Evolutionary conservation across 257 asterid species (phyloP).

Genomic region (Haberlea rhodopensis): DNA sequence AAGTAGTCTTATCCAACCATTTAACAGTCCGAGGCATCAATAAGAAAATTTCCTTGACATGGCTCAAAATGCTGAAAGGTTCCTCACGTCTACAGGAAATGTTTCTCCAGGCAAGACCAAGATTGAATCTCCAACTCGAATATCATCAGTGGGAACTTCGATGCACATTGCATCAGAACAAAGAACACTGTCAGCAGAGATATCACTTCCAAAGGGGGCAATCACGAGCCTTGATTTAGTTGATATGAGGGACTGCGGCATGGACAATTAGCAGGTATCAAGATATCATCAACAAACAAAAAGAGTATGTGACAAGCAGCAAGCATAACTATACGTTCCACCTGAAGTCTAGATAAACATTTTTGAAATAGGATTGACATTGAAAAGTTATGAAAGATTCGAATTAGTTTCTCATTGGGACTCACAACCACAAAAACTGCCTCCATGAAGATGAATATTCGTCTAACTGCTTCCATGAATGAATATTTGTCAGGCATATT

Average conservation of each 20-base stretch:
- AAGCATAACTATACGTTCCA: constrained; percentile 9
- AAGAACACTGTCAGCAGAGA: constrained; percentile 54
- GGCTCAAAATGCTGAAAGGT: constrained; percentile 7
- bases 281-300: constrained; percentile 17
- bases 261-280: constrained; percentile 22
- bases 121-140: constrained; percentile 75
- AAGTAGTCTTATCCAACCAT: constrained; percentile 6
- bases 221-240: constrained; percentile 85
- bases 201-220: constrained; percentile 69
- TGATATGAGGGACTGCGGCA: constrained; percentile 88
- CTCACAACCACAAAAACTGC: not conserved
- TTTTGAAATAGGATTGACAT: not conserved
- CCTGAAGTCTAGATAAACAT: constrained; percentile 8
- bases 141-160: constrained; percentile 94
- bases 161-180: constrained; percentile 76
- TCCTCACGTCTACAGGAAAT: constrained; percentile 89
- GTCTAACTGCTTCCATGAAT: not conserved
- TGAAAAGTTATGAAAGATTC: constrained; percentile 17
- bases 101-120: constrained; percentile 98
- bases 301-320: constrained; percentile 13
- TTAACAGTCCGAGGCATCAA: not conserved
- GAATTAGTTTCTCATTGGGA: not conserved
- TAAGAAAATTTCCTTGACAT: not conserved
- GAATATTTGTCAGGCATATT: constrained; percentile 13
- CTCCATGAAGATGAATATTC: constrained; percentile 1